Evolutionary conservation across 1,284 basidiomycete species (phyloP).

Genomic region (Ceratobasidium sp.): DNA sequence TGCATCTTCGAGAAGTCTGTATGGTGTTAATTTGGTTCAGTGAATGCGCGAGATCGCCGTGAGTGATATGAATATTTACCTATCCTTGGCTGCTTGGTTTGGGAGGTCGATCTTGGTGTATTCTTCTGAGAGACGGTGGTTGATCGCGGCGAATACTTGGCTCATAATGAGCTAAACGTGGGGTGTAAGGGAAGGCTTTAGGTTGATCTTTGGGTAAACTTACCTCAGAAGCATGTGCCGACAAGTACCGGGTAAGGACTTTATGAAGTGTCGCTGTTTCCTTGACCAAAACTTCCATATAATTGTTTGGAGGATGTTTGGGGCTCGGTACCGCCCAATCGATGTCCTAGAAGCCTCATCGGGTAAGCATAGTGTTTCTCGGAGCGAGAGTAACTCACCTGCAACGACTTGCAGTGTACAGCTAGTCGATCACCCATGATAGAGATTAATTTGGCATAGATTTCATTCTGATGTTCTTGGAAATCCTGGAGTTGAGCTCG

Average conservation of each 20-base stretch:
- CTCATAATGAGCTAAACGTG: conserved; percentile 81
- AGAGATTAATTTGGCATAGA: conserved; percentile 95
- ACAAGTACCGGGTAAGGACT: conserved; percentile 91
- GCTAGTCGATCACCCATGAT: conserved; percentile 97
- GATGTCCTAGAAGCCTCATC: conserved; percentile 63
- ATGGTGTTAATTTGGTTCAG: conserved; percentile 2
- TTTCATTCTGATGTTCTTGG: conserved; percentile 99
- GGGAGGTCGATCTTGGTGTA: conserved; percentile 83
- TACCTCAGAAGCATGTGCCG: conserved; percentile 81
- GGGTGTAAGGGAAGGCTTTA: conserved; percentile 29
- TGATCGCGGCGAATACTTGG: conserved; percentile 92
- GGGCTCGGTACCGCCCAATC: conserved; percentile 76
- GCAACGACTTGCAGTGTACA: conserved; percentile 84
- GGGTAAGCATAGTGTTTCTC: not conserved
- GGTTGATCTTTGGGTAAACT: conserved; percentile 50
- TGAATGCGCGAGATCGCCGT: conserved; percentile 9
- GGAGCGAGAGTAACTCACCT: conserved; percentile 59
- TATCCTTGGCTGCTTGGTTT: conserved; percentile 80
- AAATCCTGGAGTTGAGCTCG: conserved; percentile 72
- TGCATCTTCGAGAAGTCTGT: conserved; percentile 65
- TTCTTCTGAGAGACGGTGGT: conserved; percentile 86
- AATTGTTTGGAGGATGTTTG: conserved; percentile 71
- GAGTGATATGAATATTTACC: conserved; percentile 62
- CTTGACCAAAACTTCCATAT: conserved; percentile 92
- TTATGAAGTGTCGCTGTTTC: conserved; percentile 97